Evolutionary conservation across 176 grass and related monocot species (phyloP), one percentile per base, ranked within the genome.

Genomic region (Carex scoparia): DNA sequence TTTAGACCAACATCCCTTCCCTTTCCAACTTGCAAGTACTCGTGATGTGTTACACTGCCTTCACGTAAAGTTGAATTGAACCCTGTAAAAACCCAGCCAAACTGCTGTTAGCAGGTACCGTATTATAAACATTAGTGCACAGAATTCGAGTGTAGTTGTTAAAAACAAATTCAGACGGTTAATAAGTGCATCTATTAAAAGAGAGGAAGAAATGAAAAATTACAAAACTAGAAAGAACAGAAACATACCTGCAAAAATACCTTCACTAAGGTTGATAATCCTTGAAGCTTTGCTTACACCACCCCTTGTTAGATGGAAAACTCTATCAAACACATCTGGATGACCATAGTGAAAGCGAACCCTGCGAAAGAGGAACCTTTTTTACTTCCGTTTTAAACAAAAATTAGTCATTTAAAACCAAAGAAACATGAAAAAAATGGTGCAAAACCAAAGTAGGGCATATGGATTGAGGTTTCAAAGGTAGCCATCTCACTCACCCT

Each of bases 21-120:
- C 87, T 98, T 98, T 87, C 96, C 93, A 89, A 98, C 93, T 94
- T 98, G 96, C 91, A 98, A 92, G 84, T 98, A 98, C 84, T 98
- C 96, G 76, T 95, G 93, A 92, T 98, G 93, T 53, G 93, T 98
- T 61, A 95, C 95, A 55, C 94, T 98, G 82, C 95, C 95, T 90
- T 95, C 93, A 57, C 93, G 91, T 84, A 95, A 61, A 58, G 93
- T 98, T 77, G 95, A 98, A 85, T 98, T 98, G 67, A 98, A 98
- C 68, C 96, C 93, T 98, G 49, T 57, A 63, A 86, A 79, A 85
- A 53, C 37, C 16, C 37, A 82, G 23, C 37, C 70, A 28, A 75
- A 46, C 65, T 37, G 11, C 15, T 75, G 48, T 51, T 51, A 69
- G 35, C 6, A 69, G 35, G 27, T 49, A 32, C 2, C 27, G 32